Evolutionary conservation across 192 early-diverging fungal species (phyloP).

Genomic region (Podila epicladia): DNA sequence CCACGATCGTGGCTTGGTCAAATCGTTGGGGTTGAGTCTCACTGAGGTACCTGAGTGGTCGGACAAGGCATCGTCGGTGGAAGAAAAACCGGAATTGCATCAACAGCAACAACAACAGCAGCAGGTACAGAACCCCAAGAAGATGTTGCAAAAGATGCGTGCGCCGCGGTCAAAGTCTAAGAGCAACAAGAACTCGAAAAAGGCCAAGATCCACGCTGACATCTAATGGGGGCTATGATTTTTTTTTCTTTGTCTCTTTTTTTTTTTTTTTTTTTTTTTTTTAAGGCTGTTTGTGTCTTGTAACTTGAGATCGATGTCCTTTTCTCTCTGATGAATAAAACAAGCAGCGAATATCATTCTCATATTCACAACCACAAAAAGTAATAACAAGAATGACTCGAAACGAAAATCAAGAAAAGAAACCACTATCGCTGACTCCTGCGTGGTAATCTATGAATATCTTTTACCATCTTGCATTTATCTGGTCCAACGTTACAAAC

Average conservation of each 20-base stretch:
- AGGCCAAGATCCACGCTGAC: not conserved
- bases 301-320: too few relatives aligned
- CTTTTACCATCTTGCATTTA: too few relatives aligned
- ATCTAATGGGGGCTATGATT: not conserved
- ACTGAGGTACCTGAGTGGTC: slow-evolving; percentile 7
- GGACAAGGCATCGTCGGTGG: slow-evolving; percentile 8
- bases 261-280: not conserved
- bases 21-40: slow-evolving; percentile 3
- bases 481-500: too few relatives aligned
- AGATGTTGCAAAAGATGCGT: not conserved
- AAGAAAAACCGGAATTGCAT: too few relatives aligned
- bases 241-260: not conserved
- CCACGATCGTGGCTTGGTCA: slow-evolving; percentile 19
- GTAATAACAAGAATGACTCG: too few relatives aligned
- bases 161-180: not conserved
- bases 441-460: too few relatives aligned
- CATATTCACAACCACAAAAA: too few relatives aligned
- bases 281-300: not conserved
- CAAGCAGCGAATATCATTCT: too few relatives aligned
- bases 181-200: slow-evolving; percentile 4
- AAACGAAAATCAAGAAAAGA: too few relatives aligned
- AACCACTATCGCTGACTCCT: too few relatives aligned
- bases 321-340: too few relatives aligned
- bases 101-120: too few relatives aligned
- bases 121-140: not conserved